phyloP scores from a whole-genome alignment of 805 yeast species.

The Wickerhamiella parazyma region DNA sequence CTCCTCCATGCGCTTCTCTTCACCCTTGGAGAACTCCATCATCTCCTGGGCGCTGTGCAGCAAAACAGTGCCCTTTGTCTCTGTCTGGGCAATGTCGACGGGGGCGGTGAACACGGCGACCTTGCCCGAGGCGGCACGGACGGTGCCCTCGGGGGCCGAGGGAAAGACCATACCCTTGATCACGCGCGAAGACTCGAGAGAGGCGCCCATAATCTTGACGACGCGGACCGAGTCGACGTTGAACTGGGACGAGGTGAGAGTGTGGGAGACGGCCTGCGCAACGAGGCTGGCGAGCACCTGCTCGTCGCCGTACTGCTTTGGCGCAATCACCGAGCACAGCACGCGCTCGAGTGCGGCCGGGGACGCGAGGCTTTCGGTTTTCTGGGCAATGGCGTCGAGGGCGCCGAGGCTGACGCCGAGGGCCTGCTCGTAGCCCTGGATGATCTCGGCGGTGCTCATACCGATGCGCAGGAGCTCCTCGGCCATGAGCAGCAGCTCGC shows the following conservation, averaged over 20 bases:
- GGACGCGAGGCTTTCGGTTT: slow-evolving; percentile 43
- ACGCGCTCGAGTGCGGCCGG: slow-evolving; percentile 51
- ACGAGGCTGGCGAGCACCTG: slow-evolving; percentile 63
- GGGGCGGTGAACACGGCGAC: slow-evolving; percentile 93
- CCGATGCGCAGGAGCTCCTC: slow-evolving; percentile 78
- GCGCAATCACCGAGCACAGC: slow-evolving; percentile 74
- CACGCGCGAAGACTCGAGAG: slow-evolving; percentile 59
- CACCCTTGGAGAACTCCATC: slow-evolving; percentile 92
- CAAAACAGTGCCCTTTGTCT: slow-evolving; percentile 93
- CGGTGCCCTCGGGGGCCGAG: slow-evolving; percentile 86
- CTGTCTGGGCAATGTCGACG: slow-evolving; percentile 89
- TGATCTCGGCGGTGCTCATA: slow-evolving; percentile 79
- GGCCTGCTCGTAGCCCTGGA: slow-evolving; percentile 88
- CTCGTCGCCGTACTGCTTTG: slow-evolving; percentile 88
- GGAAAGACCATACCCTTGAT: slow-evolving; percentile 97
- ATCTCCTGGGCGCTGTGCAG: slow-evolving; percentile 93
- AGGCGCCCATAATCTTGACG: slow-evolving; percentile 91
- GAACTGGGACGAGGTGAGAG: slow-evolving; percentile 53
- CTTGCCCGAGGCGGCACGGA: slow-evolving; percentile 42
- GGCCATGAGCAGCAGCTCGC: slow-evolving; percentile 75
- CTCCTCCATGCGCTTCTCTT: slow-evolving; percentile 82
- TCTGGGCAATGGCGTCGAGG: slow-evolving; percentile 45
- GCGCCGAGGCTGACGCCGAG: slow-evolving; percentile 55
- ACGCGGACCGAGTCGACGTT: slow-evolving; percentile 91
- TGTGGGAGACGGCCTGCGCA: slow-evolving; percentile 68